Evolutionary conservation across 208 protist genomes (phyloP).

Genomic region (Leishmania guyanensis): DNA sequence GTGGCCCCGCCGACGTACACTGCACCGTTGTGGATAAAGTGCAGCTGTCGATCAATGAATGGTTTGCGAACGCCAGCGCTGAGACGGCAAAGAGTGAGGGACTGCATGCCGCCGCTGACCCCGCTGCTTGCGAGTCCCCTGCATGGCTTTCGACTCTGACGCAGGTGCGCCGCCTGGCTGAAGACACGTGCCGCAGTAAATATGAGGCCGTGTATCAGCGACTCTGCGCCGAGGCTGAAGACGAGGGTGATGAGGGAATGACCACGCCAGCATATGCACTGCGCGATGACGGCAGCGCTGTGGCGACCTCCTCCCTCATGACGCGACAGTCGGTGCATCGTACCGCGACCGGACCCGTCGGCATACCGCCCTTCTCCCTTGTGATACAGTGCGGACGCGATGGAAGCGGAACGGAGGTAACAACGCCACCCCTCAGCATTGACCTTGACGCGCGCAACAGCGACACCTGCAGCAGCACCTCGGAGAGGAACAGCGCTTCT

Average conservation of each 20-base stretch:
- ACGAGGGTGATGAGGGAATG: constrained; percentile 15
- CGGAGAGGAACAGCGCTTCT: not conserved
- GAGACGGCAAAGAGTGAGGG: not conserved
- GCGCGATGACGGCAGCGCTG: constrained; percentile 19
- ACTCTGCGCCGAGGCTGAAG: constrained; percentile 16
- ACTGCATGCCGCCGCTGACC: not conserved
- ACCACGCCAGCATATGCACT: not conserved
- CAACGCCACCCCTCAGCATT: not conserved
- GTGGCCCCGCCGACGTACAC: constrained; percentile 8
- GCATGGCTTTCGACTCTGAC: constrained; percentile 18
- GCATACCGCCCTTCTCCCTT: constrained; percentile 40
- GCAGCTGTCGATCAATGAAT: constrained; percentile 11
- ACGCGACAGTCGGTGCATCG: constrained; percentile 17
- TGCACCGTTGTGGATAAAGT: constrained; percentile 13
- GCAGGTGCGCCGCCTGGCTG: constrained; percentile 17
- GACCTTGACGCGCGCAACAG: not conserved
- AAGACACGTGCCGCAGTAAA: constrained; percentile 26
- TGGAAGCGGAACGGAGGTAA: constrained; percentile 1
- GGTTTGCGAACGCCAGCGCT: constrained; percentile 6
- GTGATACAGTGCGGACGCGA: constrained; percentile 34
- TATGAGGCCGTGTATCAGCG: constrained; percentile 36
- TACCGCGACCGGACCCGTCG: not conserved
- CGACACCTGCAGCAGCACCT: not conserved
- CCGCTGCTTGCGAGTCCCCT: not conserved
- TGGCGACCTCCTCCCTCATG: constrained; percentile 11